A percentile compares a stretch with the other conserved stretches of the same genome.
phyloP scores from a whole-genome alignment of 2,329 filamentous ascomycete genomes.

The Annulohypoxylon truncatum region DNA sequence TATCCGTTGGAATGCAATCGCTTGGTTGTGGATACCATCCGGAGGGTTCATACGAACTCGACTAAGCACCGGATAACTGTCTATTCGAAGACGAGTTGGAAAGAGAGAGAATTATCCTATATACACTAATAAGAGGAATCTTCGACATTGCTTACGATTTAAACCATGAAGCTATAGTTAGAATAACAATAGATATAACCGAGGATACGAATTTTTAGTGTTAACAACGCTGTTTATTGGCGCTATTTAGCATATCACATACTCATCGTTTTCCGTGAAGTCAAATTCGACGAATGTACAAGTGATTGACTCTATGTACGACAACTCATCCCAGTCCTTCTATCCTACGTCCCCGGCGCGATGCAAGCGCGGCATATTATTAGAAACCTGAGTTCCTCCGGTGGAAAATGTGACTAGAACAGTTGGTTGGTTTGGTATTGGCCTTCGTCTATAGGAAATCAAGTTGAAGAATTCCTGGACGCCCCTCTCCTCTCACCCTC shows the following conservation, averaged over 20 bases:
- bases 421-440: slow-evolving; percentile 10
- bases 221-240: background rate
- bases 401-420: slow-evolving; percentile 1
- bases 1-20: background rate
- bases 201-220: background rate
- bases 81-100: too few species aligned
- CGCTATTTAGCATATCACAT: background rate
- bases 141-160: too few species aligned
- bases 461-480: slow-evolving; percentile 22
- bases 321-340: background rate
- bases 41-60: background rate
- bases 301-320: slow-evolving; percentile 11
- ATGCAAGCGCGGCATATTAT: background rate
- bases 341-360: background rate
- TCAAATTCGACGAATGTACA: background rate
- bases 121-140: too few species aligned
- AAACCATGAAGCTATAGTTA: too few species aligned
- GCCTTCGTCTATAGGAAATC: slow-evolving; percentile 28
- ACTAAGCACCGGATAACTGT: background rate
- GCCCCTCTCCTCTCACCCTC: slow-evolving; percentile 2
- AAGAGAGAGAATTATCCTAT: too few species aligned
- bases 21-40: background rate
- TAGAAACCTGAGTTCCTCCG: background rate
- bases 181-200: background rate
- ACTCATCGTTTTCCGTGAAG: background rate